Evolutionary conservation across 2,329 filamentous ascomycete genomes (phyloP).

Genomic region (Talaromyces sp.): DNA sequence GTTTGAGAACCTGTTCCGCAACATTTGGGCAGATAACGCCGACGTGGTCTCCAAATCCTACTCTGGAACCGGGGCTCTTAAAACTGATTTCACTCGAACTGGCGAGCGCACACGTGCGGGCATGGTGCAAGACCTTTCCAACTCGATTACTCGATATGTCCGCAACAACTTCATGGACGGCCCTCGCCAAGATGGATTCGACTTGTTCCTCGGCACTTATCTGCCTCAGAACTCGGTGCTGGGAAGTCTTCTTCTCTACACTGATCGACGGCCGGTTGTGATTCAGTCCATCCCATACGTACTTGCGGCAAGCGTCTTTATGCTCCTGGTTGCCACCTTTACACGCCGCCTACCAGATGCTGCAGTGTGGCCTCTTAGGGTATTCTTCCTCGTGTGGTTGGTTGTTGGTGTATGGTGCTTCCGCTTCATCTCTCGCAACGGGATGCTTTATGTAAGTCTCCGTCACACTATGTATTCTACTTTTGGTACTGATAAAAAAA

Average conservation of each 20-base stretch:
- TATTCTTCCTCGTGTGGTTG: constrained; percentile 77
- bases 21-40: constrained; percentile 97
- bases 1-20: constrained; percentile 91
- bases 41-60: constrained; percentile 91
- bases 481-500: constrained; percentile 7
- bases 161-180: constrained; percentile 94
- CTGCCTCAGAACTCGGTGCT: constrained; percentile 66
- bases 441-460: constrained; percentile 83
- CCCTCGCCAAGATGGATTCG: constrained; percentile 89
- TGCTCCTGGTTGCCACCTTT: constrained; percentile 68
- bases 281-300: constrained; percentile 94
- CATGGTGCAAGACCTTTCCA: constrained; percentile 77
- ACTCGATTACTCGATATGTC: constrained; percentile 83
- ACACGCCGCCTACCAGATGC: constrained; percentile 67
- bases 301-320: constrained; percentile 76
- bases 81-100: constrained; percentile 95
- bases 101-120: constrained; percentile 82
- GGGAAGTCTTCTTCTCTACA: constrained; percentile 68
- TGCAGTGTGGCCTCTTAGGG: constrained; percentile 69
- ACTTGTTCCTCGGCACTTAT: constrained; percentile 86
- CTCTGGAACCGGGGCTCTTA: constrained; percentile 92
- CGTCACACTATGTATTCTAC: background rate
- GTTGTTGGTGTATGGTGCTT: constrained; percentile 63
- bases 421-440: constrained; percentile 74
- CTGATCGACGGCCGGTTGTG: constrained; percentile 75